These are phyloP conservation scores for Suillus clintonianus DNA, from an alignment of 768 basidiomycete genomes.

Conservation along the genomic window DNA sequence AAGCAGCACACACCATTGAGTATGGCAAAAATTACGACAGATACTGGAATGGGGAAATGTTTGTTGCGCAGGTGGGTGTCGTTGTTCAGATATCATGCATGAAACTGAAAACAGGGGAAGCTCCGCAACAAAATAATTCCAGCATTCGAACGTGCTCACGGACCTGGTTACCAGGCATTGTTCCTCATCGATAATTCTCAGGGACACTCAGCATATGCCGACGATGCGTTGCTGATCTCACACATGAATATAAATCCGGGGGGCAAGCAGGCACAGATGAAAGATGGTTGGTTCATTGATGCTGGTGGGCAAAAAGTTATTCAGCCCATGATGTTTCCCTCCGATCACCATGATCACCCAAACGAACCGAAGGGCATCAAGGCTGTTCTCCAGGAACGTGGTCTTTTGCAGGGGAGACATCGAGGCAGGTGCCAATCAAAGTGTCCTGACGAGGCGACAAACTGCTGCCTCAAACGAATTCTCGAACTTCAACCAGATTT, in stretches of 20 bases:
- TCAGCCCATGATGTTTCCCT: constrained; percentile 35
- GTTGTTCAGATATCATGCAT: constrained; percentile 19
- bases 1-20: constrained; percentile 36
- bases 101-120: constrained; percentile 4
- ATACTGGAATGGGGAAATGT: constrained; percentile 35
- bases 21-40: constrained; percentile 49
- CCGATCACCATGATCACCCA: constrained; percentile 32
- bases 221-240: constrained; percentile 17
- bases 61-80: constrained; percentile 20
- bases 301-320: constrained; percentile 21
- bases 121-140: constrained; percentile 8
- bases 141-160: constrained; percentile 17
- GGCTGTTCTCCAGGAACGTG: constrained; percentile 28
- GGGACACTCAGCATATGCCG: constrained; percentile 25
- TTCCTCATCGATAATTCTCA: constrained; percentile 26
- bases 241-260: constrained; percentile 27
- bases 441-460: neutral
- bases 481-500: constrained; percentile 30
- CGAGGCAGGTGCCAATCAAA: constrained; percentile 3
- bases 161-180: constrained; percentile 17
- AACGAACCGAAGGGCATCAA: constrained; percentile 34
- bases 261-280: constrained; percentile 25
- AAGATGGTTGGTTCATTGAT: constrained; percentile 34
- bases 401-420: constrained; percentile 19
- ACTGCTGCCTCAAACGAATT: constrained; percentile 33